Percentiles rank a stretch among this genome's conserved stretches.
Conservation (phyloP, 225 moss, liverwort and hornwort genomes). For the Physcomitrium patens region DNA sequence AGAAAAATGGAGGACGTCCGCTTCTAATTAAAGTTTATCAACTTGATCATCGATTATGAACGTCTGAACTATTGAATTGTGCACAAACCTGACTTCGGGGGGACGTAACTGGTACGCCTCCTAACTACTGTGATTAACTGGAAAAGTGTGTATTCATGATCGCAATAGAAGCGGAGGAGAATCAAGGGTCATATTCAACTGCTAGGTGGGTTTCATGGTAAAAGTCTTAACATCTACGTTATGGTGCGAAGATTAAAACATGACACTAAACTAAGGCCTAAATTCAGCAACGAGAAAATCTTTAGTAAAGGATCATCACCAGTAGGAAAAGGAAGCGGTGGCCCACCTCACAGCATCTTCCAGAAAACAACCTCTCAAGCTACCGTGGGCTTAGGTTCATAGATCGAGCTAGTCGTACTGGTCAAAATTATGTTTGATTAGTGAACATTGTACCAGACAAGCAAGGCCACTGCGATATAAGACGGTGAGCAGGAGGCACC, state of each 20-base stretch:
- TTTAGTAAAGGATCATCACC: background rate
- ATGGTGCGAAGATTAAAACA: background rate
- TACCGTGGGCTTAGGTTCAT: background rate
- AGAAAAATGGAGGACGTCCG: slow-evolving; percentile 22
- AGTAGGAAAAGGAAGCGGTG: too few relatives aligned
- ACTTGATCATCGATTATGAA: slow-evolving; percentile 15
- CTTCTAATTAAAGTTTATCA: background rate
- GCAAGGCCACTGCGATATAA: slow-evolving; percentile 8
- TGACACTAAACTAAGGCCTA: background rate
- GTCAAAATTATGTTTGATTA: background rate
- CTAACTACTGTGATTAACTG: background rate
- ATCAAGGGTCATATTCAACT: background rate
- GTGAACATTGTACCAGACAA: background rate
- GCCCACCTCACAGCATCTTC: background rate
- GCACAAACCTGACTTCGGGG: background rate
- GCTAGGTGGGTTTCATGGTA: background rate
- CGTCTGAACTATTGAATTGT: background rate
- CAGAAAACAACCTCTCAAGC: too few relatives aligned
- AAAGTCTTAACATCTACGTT: background rate
- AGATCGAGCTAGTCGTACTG: background rate
- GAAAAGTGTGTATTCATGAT: slow-evolving; percentile 18
- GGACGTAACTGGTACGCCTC: background rate
- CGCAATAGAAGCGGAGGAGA: background rate
- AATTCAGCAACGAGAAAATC: background rate
- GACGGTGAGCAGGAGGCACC: background rate